Evolutionary conservation across 2,329 filamentous ascomycete species (phyloP), one percentile per base, ranked within the genome.

Genomic region (Verticillium nubilum): DNA sequence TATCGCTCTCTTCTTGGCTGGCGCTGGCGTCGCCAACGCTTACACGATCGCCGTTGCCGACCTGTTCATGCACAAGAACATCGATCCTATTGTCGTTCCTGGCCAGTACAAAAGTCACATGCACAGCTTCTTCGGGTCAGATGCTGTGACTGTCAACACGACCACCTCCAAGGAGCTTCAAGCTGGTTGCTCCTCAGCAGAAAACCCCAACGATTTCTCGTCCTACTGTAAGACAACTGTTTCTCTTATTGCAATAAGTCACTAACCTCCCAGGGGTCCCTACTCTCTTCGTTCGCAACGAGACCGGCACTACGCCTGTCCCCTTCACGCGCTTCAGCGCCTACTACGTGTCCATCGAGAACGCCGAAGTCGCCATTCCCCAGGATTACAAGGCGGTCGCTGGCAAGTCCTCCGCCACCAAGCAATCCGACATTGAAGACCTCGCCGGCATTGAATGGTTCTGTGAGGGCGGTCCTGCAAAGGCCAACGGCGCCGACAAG

Each of bases 131-230:
- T 74, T 73, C 58, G 72, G 72, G 27, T 73, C 71, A n/a, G 71
- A 73, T 53, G 66, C 64, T 19, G 61, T 71, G 35, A 74, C 69
- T 0, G 64, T 66, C 58, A 62, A 70, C 59, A 70, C 70, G 10
- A 68, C 63, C 15, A 67, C 68, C 1, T 57, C 59, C 27, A 50
- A 53, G 26, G 59, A 71, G 59, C 70, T 80, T 1, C 76, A 77
- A 47, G 63, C 67, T 3, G 78, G 78, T 9, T 80, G 78, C 70
- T 74, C 76, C 10, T 75, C 71, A 9, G 74, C 70, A 17, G 68
- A 78, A 61, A 80, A 80, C 67, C 74, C 76, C 23, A 80, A 80
- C 58, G 78, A 80, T 59, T 67, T 78, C 1, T 78, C 75, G 0
- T 68, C 73, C 4, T 80, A 80, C 70, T 80, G 75, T 70, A 60